These are phyloP conservation scores for Aspergillus avenaceus DNA, from an alignment of 495 filamentous ascomycete genomes.

Conservation along the genomic window DNA sequence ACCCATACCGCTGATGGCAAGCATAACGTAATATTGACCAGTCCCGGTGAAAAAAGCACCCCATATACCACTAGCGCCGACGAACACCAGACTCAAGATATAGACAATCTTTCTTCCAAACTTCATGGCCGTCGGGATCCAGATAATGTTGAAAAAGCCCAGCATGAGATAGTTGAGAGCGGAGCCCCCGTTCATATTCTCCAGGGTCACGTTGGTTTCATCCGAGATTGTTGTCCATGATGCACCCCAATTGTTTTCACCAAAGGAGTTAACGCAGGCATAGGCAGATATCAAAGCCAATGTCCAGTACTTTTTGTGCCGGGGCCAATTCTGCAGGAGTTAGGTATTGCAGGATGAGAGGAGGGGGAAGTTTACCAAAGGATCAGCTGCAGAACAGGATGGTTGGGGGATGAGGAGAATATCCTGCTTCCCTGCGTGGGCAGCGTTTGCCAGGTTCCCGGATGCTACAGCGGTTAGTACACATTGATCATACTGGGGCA, in stretches of 20 bases:
- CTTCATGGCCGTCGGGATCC: slow-evolving; percentile 31
- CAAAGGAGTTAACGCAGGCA: slow-evolving; percentile 27
- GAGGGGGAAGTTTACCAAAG: slow-evolving; percentile 16
- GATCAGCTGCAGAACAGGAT: slow-evolving; percentile 21
- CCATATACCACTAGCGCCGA: slow-evolving; percentile 21
- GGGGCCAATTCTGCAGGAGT: slow-evolving; percentile 21
- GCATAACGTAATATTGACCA: slow-evolving; percentile 24
- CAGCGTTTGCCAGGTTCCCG: slow-evolving; percentile 12
- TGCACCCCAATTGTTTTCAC: slow-evolving; percentile 29
- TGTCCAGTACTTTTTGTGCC: slow-evolving; percentile 24
- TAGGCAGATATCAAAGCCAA: slow-evolving; percentile 25
- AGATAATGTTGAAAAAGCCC: slow-evolving; percentile 33
- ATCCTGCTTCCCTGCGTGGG: slow-evolving; percentile 20
- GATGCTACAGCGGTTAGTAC: slow-evolving; percentile 12
- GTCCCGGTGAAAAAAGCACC: slow-evolving; percentile 20
- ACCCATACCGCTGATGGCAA: slow-evolving; percentile 21
- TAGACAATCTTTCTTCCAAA: slow-evolving; percentile 31
- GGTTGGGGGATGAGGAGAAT: slow-evolving; percentile 32
- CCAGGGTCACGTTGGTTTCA: slow-evolving; percentile 23
- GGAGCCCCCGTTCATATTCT: slow-evolving; percentile 29
- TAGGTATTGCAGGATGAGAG: not conserved
- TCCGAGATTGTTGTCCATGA: slow-evolving; percentile 28
- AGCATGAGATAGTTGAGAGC: slow-evolving; percentile 31
- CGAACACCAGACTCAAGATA: slow-evolving; percentile 21
- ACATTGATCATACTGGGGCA: not conserved